These are phyloP conservation scores for Coix lacrymajobi DNA, from an alignment of 176 grass and related monocot species.

Conservation along the genomic window DNA sequence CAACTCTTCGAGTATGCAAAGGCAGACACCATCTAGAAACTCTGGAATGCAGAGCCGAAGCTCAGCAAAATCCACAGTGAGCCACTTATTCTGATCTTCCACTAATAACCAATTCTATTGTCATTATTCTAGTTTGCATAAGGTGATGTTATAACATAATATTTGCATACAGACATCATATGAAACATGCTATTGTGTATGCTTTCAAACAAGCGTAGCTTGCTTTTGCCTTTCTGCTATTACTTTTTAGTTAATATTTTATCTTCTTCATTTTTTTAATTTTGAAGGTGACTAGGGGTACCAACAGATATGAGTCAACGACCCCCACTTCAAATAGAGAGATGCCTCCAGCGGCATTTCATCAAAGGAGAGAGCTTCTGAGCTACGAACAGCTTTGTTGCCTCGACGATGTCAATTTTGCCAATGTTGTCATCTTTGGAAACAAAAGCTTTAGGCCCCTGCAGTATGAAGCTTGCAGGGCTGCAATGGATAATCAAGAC, in stretches of 20 bases:
- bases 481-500: constrained; percentile 61
- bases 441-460: constrained; percentile 67
- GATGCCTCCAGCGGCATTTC: neutral
- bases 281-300: constrained; percentile 42
- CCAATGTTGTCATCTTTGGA: constrained; percentile 90
- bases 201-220: neutral
- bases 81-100: constrained; percentile 14
- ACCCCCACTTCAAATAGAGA: constrained; percentile 33
- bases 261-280: neutral
- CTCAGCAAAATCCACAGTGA: constrained; percentile 40
- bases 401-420: constrained; percentile 61
- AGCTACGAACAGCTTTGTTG: constrained; percentile 54
- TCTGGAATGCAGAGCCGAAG: constrained; percentile 18
- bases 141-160: neutral
- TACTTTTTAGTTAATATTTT: neutral
- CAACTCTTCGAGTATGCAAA: constrained; percentile 3
- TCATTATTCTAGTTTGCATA: constrained; percentile 5
- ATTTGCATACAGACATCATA: neutral
- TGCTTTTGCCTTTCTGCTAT: neutral
- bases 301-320: constrained; percentile 9
- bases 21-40: constrained; percentile 14
- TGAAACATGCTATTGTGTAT: neutral
- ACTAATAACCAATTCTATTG: neutral
- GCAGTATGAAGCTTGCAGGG: constrained; percentile 76
- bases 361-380: constrained; percentile 30